Percentiles rank a stretch among this genome's conserved stretches.
Conservation (phyloP, 1,284 basidiomycete genomes). For the Leccinum subatratum region DNA sequence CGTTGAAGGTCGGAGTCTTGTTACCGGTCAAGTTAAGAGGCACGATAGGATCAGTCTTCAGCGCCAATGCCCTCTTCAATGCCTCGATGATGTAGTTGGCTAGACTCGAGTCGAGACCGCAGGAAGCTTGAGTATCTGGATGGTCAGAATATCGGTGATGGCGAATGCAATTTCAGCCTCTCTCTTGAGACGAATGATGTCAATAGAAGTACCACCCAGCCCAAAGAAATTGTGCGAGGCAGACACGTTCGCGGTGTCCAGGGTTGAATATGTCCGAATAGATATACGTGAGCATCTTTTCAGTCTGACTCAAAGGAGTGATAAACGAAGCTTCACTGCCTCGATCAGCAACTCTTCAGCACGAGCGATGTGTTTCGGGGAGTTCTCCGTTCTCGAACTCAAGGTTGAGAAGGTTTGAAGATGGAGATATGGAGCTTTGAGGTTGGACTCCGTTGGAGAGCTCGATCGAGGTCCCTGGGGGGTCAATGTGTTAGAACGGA, state of each 20-base stretch:
- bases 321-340: constrained; percentile 22
- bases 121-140: constrained; percentile 38
- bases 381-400: constrained; percentile 6
- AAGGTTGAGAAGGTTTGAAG: constrained; percentile 1
- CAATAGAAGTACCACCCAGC: constrained; percentile 28
- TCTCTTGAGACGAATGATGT: constrained; percentile 31
- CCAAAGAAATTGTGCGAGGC: constrained; percentile 29
- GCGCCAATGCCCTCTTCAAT: constrained; percentile 9
- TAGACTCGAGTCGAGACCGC: constrained; percentile 29
- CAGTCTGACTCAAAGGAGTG: constrained; percentile 16
- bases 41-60: constrained; percentile 31
- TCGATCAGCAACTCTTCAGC: constrained; percentile 20
- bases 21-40: constrained; percentile 34
- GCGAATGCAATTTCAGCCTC: constrained; percentile 31
- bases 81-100: constrained; percentile 24
- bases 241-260: constrained; percentile 18
- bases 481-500: constrained; percentile 12
- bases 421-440: constrained; percentile 28
- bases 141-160: constrained; percentile 35
- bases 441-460: constrained; percentile 4
- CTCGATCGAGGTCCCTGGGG: constrained; percentile 1
- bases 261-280: constrained; percentile 26
- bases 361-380: constrained; percentile 18
- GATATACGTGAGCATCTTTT: constrained; percentile 20
- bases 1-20: constrained; percentile 35